Evolutionary conservation across 1,284 basidiomycete genomes (phyloP), one percentile per base, ranked within the genome.

Genomic region (Peniophora sp.): DNA sequence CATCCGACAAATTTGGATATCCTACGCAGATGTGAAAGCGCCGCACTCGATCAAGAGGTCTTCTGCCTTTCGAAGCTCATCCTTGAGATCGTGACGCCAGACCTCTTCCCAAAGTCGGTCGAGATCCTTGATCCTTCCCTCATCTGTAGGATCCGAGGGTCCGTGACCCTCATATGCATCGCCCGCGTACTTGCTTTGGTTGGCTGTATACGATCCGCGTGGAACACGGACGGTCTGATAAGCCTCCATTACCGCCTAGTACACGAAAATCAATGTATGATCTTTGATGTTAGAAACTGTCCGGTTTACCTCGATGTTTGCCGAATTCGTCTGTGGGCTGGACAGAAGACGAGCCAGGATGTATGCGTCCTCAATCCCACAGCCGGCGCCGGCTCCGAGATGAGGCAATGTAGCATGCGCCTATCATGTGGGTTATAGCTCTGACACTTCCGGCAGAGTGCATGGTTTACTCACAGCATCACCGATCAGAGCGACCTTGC

Each of bases 381-480:
- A 81, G 1, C 80, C 78, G 12, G 78, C 79, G 12, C 81, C 81
- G 0, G 79, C 73, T 1, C 81, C 80, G n/a, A 83, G 66, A 58
- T 81, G 78, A 0, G 82, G 79, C 17, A 73, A 61, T 72, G 81
- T 83, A 0, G 69, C 78, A 59, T 84, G 81, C 14, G 77, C 78
- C 76, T 76, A 24, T 27, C 23, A 18, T 23, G 3, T 15, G 27
- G 6, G 12, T 32, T 5, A 6, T 32, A 32, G 27, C 12, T 5
- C 12, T 6, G 5, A 32, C 12, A 32, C 27, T 32, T 32, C 12
- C 27, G 12, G 5, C 12, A 32, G 5, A 6, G 27, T 32, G 27
- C 27, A 32, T 6, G 45, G 35, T 8, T 32, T 22, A 63, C 74
- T 51, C 55, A 81, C 80, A 2, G 81, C 75, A 60, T 84, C 82